Percentiles rank a stretch among this genome's conserved stretches.
These are phyloP conservation scores for Coprinopsis sp. DNA, from an alignment of 768 basidiomycete species.

Conservation along the genomic window DNA sequence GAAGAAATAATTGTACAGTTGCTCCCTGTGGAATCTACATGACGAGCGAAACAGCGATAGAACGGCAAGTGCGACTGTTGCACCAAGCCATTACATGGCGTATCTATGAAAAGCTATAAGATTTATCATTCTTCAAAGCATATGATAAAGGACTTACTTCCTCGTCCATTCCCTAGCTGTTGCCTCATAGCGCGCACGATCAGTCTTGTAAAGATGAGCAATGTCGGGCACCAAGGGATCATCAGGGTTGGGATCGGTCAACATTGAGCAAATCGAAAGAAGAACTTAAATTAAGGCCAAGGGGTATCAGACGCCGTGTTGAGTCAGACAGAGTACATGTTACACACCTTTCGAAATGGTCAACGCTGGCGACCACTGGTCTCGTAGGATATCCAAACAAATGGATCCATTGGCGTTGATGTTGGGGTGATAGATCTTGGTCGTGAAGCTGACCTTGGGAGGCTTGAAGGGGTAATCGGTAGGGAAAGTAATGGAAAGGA, in stretches of 20 bases:
- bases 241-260: slow-evolving; percentile 99
- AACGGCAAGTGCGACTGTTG: neutral
- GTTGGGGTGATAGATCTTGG: slow-evolving; percentile 99
- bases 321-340: neutral
- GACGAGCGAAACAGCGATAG: neutral
- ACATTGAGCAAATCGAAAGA: slow-evolving; percentile 97
- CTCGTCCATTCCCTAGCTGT: slow-evolving; percentile 99
- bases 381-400: slow-evolving; percentile 96
- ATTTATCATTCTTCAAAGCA: slow-evolving; percentile 4
- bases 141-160: slow-evolving; percentile 60
- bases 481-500: slow-evolving; percentile 90
- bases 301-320: too few species aligned
- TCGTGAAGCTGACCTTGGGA: slow-evolving; percentile 99
- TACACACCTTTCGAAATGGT: slow-evolving; percentile 96
- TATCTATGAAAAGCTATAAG: slow-evolving; percentile 26
- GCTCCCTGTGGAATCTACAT: slow-evolving; percentile 5
- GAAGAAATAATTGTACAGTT: slow-evolving; percentile 3
- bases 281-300: slow-evolving; percentile 61
- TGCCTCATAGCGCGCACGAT: slow-evolving; percentile 93
- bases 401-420: slow-evolving; percentile 99
- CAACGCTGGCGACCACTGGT: slow-evolving; percentile 98
- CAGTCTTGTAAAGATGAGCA: slow-evolving; percentile 99
- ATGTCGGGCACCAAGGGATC: slow-evolving; percentile 99
- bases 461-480: slow-evolving; percentile 99
- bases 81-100: slow-evolving; percentile 27